Evolutionary conservation across 331 rosid genomes (phyloP).

Genomic region (Quercus lobata): DNA sequence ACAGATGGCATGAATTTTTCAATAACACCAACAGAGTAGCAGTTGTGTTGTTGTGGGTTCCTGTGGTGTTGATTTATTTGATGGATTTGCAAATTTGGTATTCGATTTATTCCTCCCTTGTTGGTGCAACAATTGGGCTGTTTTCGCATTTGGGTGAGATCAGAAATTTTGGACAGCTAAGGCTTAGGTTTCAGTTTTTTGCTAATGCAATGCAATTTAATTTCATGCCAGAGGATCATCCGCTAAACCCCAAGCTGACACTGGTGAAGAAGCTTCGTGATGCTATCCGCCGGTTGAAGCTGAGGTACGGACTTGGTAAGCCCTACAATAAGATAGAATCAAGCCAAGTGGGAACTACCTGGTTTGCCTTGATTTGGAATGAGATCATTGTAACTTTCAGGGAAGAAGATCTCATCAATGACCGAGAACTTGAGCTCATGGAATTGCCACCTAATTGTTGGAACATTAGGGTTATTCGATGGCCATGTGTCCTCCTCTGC

Average conservation of each 20-base stretch:
- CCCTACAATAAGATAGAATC: slow-evolving; percentile 71
- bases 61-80: slow-evolving; percentile 74
- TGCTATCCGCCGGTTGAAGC: slow-evolving; percentile 67
- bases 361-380: slow-evolving; percentile 97
- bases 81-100: slow-evolving; percentile 99
- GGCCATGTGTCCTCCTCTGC: slow-evolving; percentile 83
- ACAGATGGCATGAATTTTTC: slow-evolving; percentile 81
- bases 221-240: slow-evolving; percentile 72
- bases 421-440: slow-evolving; percentile 70
- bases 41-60: slow-evolving; percentile 69
- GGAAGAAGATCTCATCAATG: slow-evolving; percentile 93
- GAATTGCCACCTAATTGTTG: slow-evolving; percentile 82
- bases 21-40: slow-evolving; percentile 56
- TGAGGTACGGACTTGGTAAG: slow-evolving; percentile 83
- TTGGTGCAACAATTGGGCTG: slow-evolving; percentile 64
- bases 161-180: slow-evolving; percentile 66
- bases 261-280: slow-evolving; percentile 71
- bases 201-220: slow-evolving; percentile 88
- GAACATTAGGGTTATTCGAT: slow-evolving; percentile 83
- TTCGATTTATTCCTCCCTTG: slow-evolving; percentile 64
- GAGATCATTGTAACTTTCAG: slow-evolving; percentile 80
- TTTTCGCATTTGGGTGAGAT: slow-evolving; percentile 96
- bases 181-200: slow-evolving; percentile 94
- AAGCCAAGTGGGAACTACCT: slow-evolving; percentile 70
- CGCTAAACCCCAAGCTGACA: slow-evolving; percentile 28